Conservation (phyloP, 2,329 filamentous ascomycete species). For the Tolypocladium tundrense region DNA sequence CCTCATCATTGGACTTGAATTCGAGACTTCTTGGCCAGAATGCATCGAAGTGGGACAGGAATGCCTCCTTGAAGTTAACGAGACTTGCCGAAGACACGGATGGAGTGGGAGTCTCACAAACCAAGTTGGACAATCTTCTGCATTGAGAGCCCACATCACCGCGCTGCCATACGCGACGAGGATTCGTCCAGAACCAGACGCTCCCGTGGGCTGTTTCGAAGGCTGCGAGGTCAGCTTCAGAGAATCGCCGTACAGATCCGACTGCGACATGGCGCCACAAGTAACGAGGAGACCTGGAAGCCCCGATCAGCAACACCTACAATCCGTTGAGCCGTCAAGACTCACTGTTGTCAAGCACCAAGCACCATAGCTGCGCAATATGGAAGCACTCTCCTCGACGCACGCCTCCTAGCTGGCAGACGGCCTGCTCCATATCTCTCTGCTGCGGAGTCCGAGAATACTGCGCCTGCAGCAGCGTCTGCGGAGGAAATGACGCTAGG, state of each 20-base stretch:
- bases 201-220: slow-evolving; percentile 8
- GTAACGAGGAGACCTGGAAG: slow-evolving; percentile 27
- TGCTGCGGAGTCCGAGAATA: slow-evolving; percentile 26
- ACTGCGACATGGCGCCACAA: slow-evolving; percentile 25
- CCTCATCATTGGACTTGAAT: slow-evolving; percentile 23
- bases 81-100: neutral
- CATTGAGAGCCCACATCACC: slow-evolving; percentile 26
- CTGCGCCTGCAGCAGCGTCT: slow-evolving; percentile 32
- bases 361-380: slow-evolving; percentile 36
- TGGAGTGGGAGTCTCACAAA: slow-evolving; percentile 24
- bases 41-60: slow-evolving; percentile 29
- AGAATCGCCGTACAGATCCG: slow-evolving; percentile 19
- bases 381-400: slow-evolving; percentile 32
- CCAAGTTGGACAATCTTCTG: slow-evolving; percentile 32
- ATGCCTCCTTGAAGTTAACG: slow-evolving; percentile 17
- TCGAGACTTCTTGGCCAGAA: slow-evolving; percentile 29
- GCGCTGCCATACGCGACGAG: slow-evolving; percentile 23
- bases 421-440: slow-evolving; percentile 36
- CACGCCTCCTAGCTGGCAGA: slow-evolving; percentile 26
- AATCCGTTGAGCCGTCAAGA: neutral
- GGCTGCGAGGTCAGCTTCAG: slow-evolving; percentile 21
- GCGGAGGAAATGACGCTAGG: slow-evolving; percentile 26
- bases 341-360: slow-evolving; percentile 34
- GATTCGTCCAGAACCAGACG: slow-evolving; percentile 14
- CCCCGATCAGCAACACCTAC: neutral